These are phyloP conservation scores for Polygonum aviculare DNA, from an alignment of 148 eudicot genomes.

Conservation along the genomic window DNA sequence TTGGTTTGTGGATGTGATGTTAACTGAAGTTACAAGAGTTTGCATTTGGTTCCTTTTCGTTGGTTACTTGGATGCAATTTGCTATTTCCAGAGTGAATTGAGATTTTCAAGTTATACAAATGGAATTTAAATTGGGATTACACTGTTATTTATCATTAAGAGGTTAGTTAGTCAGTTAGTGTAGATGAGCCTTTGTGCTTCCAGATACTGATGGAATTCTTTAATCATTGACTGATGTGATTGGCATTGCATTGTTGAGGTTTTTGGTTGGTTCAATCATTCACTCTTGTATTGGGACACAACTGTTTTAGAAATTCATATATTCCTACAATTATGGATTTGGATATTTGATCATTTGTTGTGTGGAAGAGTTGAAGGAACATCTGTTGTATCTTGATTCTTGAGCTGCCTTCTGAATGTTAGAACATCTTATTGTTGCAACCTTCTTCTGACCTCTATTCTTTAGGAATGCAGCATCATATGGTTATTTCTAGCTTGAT, in stretches of 20 bases:
- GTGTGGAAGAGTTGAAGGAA: background rate
- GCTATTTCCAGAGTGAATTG: background rate
- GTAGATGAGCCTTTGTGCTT: background rate
- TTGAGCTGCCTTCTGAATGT: background rate
- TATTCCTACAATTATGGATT: background rate
- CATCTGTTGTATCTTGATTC: background rate
- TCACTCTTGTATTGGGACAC: background rate
- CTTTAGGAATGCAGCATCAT: background rate
- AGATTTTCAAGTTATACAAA: background rate
- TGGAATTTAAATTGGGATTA: background rate
- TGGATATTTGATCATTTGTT: background rate
- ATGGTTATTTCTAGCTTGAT: background rate
- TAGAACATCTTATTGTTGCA: background rate
- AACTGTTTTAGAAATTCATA: background rate
- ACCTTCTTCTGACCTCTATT: background rate
- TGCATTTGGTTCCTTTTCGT: too few species aligned
- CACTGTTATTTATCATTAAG: background rate
- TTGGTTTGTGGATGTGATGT: background rate
- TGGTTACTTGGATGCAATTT: background rate
- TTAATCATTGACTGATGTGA: background rate
- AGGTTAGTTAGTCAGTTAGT: background rate
- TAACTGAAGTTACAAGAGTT: background rate
- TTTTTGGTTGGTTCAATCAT: background rate
- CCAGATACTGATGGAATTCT: background rate
- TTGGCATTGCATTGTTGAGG: background rate